Evolutionary conservation across 1,139 yeast species (phyloP).

Genomic region (Nakaseomyces kungkrabaensis): DNA sequence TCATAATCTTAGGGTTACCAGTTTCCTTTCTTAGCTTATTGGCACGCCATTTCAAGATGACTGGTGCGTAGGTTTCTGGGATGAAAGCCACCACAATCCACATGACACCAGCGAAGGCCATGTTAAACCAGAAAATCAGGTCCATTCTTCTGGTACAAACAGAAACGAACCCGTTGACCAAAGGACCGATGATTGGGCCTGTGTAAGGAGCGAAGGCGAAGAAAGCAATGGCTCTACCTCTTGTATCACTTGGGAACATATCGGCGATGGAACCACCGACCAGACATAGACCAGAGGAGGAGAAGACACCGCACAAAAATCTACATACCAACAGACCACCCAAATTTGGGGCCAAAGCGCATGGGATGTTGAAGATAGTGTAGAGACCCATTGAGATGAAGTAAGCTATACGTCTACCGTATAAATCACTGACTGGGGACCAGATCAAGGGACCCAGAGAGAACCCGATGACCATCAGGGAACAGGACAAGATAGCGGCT

Average conservation of each 20-base stretch:
- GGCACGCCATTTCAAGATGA: slow-evolving; percentile 67
- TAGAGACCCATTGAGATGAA: slow-evolving; percentile 65
- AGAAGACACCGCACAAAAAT: slow-evolving; percentile 77
- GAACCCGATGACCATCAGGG: slow-evolving; percentile 84
- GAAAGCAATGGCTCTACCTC: slow-evolving; percentile 85
- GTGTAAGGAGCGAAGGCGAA: slow-evolving; percentile 90
- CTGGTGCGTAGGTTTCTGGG: slow-evolving; percentile 91
- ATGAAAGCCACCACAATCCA: slow-evolving; percentile 53
- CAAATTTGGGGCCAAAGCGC: slow-evolving; percentile 77
- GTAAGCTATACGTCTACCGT: slow-evolving; percentile 81
- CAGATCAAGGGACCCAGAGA: slow-evolving; percentile 80
- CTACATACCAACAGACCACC: slow-evolving; percentile 73
- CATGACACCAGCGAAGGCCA: slow-evolving; percentile 84
- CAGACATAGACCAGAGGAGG: slow-evolving; percentile 73
- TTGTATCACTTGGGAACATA: slow-evolving; percentile 63
- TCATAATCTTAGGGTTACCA: slow-evolving; percentile 74
- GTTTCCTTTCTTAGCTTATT: slow-evolving; percentile 61
- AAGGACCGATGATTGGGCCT: slow-evolving; percentile 88
- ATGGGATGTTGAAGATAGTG: slow-evolving; percentile 74
- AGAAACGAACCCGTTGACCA: slow-evolving; percentile 77
- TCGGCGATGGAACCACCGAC: slow-evolving; percentile 92
- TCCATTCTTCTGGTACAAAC: slow-evolving; percentile 60
- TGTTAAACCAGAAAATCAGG: slow-evolving; percentile 75
- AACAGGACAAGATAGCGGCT: slow-evolving; percentile 70
- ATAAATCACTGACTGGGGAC: slow-evolving; percentile 83